A percentile compares a stretch with the other conserved stretches of the same genome.
Evolutionary conservation across 2,329 filamentous ascomycete species (phyloP).

Genomic region (Fusarium papillatum): DNA sequence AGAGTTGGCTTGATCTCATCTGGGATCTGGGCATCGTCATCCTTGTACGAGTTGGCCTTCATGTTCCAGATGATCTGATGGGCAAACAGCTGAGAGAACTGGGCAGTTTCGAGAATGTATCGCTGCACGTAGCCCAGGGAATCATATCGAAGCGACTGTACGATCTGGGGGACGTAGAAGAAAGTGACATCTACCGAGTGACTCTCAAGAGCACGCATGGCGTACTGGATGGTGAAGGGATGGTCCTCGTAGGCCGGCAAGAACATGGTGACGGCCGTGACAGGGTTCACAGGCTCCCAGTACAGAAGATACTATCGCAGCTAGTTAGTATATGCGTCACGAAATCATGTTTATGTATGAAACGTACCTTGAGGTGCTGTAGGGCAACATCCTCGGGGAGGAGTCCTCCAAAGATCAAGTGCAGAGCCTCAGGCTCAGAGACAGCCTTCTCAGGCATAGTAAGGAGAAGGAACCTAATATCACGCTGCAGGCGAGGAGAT

Average conservation of each 20-base stretch:
- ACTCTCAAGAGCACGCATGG: slow-evolving; percentile 93
- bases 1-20: slow-evolving; percentile 94
- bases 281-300: slow-evolving; percentile 93
- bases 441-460: slow-evolving; percentile 89
- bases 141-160: slow-evolving; percentile 95
- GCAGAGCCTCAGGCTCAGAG: slow-evolving; percentile 84
- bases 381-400: slow-evolving; percentile 82
- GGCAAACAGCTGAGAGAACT: slow-evolving; percentile 97
- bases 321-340: slow-evolving; percentile 39
- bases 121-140: slow-evolving; percentile 93
- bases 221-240: slow-evolving; percentile 95
- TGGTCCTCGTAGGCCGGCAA: slow-evolving; percentile 92
- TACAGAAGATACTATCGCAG: slow-evolving; percentile 82
- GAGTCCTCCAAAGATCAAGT: slow-evolving; percentile 82
- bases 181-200: slow-evolving; percentile 98
- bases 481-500: slow-evolving; percentile 77
- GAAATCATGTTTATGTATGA: not conserved
- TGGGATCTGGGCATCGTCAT: slow-evolving; percentile 91
- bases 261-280: slow-evolving; percentile 95
- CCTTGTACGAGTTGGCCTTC: slow-evolving; percentile 99
- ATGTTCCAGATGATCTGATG: slow-evolving; percentile 99
- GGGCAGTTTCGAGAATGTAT: slow-evolving; percentile 96
- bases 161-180: slow-evolving; percentile 99
- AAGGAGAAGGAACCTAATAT: slow-evolving; percentile 84
- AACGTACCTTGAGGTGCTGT: slow-evolving; percentile 84